Evolutionary conservation across 306 rosid species (phyloP).

Genomic region (Lagenaria siceraria): DNA sequence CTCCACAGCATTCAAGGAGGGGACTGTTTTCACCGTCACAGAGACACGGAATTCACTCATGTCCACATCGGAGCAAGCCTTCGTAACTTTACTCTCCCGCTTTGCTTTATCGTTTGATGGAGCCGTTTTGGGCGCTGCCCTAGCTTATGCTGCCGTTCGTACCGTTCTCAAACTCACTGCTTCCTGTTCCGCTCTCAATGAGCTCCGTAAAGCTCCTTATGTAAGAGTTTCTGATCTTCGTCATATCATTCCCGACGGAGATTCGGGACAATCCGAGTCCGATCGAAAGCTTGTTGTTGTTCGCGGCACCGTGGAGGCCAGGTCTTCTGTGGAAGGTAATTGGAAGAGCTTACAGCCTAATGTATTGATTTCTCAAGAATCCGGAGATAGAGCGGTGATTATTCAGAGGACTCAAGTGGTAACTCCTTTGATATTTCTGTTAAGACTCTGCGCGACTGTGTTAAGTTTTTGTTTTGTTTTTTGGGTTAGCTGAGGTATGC

Average conservation of each 20-base stretch:
- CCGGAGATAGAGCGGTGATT: slow-evolving; percentile 61
- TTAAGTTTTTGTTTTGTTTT: background rate
- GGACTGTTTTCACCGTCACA: background rate
- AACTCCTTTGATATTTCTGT: background rate
- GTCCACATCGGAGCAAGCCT: slow-evolving; percentile 72
- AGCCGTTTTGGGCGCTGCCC: slow-evolving; percentile 61
- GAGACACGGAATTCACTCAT: slow-evolving; percentile 14
- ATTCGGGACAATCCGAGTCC: slow-evolving; percentile 9
- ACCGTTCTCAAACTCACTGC: slow-evolving; percentile 35
- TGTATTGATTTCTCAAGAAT: slow-evolving; percentile 39
- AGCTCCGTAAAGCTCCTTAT: slow-evolving; percentile 50
- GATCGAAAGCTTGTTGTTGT: slow-evolving; percentile 35
- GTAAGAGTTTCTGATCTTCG: slow-evolving; percentile 72
- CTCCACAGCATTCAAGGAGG: background rate
- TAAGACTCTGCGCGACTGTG: background rate
- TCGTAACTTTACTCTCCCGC: slow-evolving; percentile 50
- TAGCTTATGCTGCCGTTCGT: slow-evolving; percentile 57
- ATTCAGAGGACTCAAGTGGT: slow-evolving; percentile 71
- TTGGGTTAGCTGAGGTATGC: background rate
- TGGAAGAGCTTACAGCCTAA: slow-evolving; percentile 38
- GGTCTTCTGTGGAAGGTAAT: slow-evolving; percentile 39
- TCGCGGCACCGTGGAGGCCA: slow-evolving; percentile 69
- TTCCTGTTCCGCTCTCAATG: slow-evolving; percentile 39
- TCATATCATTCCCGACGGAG: slow-evolving; percentile 26
- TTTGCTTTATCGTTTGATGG: slow-evolving; percentile 69